Evolutionary conservation across 2,329 filamentous ascomycete genomes (phyloP), one percentile per base, ranked within the genome.

Genomic region (Onygenales sp.): DNA sequence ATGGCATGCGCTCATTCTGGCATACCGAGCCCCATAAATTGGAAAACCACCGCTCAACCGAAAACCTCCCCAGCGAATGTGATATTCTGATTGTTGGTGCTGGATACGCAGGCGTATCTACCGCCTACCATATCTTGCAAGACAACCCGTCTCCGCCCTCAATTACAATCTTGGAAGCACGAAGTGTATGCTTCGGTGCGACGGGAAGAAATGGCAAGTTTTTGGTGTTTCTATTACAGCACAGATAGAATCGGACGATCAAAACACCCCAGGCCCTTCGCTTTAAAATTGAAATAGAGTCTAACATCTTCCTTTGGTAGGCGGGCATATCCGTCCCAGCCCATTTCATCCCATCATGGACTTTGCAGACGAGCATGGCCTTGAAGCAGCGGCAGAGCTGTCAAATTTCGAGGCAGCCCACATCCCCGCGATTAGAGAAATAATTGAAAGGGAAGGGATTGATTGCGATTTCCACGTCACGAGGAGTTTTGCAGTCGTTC

Each of bases 81-180:
- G 74, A 78, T 45, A 69, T 79, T 49, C 66, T 72, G 13, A 71
- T 79, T 39, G 68, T 78, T 7, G 77, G 76, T 0, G 70, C 72
- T 11, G 77, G 77, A 0, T 76, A 71, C 52, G 66, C 75, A 4
- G 76, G 77, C 2, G 68, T 70, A 0, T 67, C 70, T 1, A 68
- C 72, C 4, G 71, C 70, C 0, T 74, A 75, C 44, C 70, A 78
- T 54, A 66, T 74, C 4, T 55, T 70, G 10, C 64, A 63, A 1
- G 58, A 59, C 31, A 56, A 61, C 27, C 48, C 56, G 17, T 47
- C 55, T 37, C 53, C 58, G 4, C 63, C 62, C 4, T 67, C 65
- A 0, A 66, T 72, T n/a, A 56, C 68, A 0, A 66, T 74, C 32
- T 58, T 74, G 0, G 72, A 74, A 54, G 70, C 70, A 1, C 59